Evolutionary conservation across 768 basidiomycete species (phyloP), one percentile per base, ranked within the genome.

Genomic region (Amanita subjunquillea): DNA sequence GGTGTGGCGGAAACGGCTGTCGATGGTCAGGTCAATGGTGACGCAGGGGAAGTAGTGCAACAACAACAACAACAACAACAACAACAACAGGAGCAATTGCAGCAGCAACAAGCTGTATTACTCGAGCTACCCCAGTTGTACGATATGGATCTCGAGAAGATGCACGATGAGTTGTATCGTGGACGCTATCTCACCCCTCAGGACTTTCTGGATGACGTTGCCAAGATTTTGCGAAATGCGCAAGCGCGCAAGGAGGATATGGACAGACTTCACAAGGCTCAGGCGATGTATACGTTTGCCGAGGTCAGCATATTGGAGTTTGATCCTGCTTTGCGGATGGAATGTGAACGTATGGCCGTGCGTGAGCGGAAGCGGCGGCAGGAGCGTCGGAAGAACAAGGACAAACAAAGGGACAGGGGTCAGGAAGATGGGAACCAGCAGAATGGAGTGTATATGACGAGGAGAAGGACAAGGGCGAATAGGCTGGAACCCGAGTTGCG

Each of bases 131-230:
- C 79, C 7, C 72, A 71, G 6, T 69, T 93, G 15, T 89, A 80
- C 62, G 83, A 94, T 61, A 85, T 97, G 76, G 93, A 97, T 64
- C 73, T 98, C 36, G 96, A 98, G 60, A 81, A 78, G 56, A 91
- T 99, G 80, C 88, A 94, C 59, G 71, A 74, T 22, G 83, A 89
- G 51, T 73, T 99, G 20, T 91, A 89, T 72, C 84, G 80, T 62
- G 82, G 82, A 38, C 80, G 82, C 38, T 99, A 98, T 63, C 79
- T 91, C 27, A 91, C 91, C 0, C 87, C 91, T 0, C 80, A 84
- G 53, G 85, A 90, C 51, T 96, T 99, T 72, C 76, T 97, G 6
- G 79, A 83, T 43, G 88, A 91, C 58, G 75, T 92, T 51, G 75
- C 76, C 54, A 87, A 84, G 68, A 90, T 91, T 56, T 82, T 90